Conservation (phyloP, 306 rosid genomes). For the Hippophae gyantsensis region DNA sequence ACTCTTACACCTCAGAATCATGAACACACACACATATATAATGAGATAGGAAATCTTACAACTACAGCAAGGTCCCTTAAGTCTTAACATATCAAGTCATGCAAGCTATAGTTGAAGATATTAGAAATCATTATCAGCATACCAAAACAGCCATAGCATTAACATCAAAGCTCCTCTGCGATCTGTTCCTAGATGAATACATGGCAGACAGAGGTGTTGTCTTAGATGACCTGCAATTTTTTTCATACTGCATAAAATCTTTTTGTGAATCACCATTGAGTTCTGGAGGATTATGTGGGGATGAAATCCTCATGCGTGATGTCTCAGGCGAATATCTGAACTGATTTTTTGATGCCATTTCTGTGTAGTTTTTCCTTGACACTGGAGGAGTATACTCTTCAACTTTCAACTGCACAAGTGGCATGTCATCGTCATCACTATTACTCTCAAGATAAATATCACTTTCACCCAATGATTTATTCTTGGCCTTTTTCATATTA, state of each 20-base stretch:
- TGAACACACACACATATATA: no score
- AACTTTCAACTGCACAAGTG: slow-evolving; percentile 28
- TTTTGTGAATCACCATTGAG: slow-evolving; percentile 32
- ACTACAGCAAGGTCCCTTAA: not conserved
- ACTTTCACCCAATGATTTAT: slow-evolving; percentile 53
- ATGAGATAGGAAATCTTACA: not conserved
- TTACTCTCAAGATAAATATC: slow-evolving; percentile 57
- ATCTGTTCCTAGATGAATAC: slow-evolving; percentile 46
- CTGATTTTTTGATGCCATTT: slow-evolving; percentile 53
- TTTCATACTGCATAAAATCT: slow-evolving; percentile 41
- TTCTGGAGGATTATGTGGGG: slow-evolving; percentile 21
- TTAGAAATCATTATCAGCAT: slow-evolving; percentile 1
- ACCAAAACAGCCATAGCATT: slow-evolving; percentile 41
- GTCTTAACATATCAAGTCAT: not conserved
- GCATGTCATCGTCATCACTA: slow-evolving; percentile 64
- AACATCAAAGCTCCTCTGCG: slow-evolving; percentile 55
- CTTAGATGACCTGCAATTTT: slow-evolving; percentile 45
- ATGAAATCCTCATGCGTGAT: slow-evolving; percentile 25
- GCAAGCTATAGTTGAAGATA: slow-evolving; percentile 11
- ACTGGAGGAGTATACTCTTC: slow-evolving; percentile 24
- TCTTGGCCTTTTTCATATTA: slow-evolving; percentile 78
- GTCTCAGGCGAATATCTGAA: slow-evolving; percentile 50
- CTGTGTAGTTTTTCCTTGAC: slow-evolving; percentile 43
- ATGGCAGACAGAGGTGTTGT: slow-evolving; percentile 36
- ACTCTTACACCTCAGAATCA: slow-evolving; percentile 21